Percentiles rank a stretch among this genome's conserved stretches.
These are phyloP conservation scores for Mimosa bimucronata DNA, from an alignment of 306 rosid genomes.

Conservation along the genomic window DNA sequence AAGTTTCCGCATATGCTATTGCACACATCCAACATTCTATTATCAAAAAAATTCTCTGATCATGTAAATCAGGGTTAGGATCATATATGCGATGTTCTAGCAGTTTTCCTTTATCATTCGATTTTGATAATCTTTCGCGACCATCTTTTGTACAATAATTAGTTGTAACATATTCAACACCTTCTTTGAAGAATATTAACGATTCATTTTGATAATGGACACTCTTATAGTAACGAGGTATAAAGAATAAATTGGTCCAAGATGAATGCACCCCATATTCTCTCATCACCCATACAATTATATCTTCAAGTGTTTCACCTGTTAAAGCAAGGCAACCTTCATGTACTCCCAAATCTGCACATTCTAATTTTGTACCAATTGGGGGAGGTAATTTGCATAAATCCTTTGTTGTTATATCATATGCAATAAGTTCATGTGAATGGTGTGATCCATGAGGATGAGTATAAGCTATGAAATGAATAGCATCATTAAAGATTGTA, in stretches of 20 bases:
- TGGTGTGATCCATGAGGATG: accelerated
- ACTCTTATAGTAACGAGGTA: background rate
- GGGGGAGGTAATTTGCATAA: background rate
- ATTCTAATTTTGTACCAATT: no score
- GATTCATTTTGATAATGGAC: background rate
- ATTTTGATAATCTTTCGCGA: background rate
- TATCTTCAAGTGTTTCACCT: background rate
- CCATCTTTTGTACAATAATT: background rate
- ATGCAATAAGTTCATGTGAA: background rate
- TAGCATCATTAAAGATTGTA: background rate
- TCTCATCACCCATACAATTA: background rate
- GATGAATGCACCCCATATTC: background rate
- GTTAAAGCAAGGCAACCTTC: background rate
- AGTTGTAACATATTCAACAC: background rate
- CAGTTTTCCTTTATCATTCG: background rate
- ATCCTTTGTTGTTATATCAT: background rate
- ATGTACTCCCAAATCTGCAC: background rate
- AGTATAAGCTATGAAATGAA: background rate
- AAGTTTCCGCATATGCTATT: background rate
- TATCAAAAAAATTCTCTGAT: no score
- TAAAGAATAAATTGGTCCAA: background rate
- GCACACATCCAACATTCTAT: no score
- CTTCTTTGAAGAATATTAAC: background rate
- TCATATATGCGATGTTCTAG: background rate
- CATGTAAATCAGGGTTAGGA: no score